Percentiles rank a stretch among this genome's conserved stretches.
These are phyloP conservation scores for Penicillium verhagenii DNA, from an alignment of 495 filamentous ascomycete genomes.

Conservation along the genomic window DNA sequence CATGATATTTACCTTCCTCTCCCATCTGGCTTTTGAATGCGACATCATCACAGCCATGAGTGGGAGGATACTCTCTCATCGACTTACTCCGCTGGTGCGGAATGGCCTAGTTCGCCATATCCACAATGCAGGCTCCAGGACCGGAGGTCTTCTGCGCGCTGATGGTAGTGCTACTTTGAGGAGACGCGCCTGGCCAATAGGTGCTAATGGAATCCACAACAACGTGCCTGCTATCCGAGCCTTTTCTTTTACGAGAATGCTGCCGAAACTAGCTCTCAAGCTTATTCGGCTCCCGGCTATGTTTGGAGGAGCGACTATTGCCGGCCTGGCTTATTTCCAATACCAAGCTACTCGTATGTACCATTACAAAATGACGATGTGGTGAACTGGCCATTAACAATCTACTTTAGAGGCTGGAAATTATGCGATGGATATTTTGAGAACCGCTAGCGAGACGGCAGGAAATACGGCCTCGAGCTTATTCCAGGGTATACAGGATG, in stretches of 20 bases:
- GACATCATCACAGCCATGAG: constrained; percentile 60
- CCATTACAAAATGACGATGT: background rate
- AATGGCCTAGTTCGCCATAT: constrained; percentile 65
- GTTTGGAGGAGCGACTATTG: constrained; percentile 85
- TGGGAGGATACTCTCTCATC: constrained; percentile 75
- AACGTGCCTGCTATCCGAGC: constrained; percentile 75
- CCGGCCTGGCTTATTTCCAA: constrained; percentile 85
- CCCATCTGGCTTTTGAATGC: constrained; percentile 35
- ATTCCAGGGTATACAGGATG: constrained; percentile 66
- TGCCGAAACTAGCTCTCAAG: constrained; percentile 89
- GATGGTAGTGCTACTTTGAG: constrained; percentile 60
- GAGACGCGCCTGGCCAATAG: constrained; percentile 69
- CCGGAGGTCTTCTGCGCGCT: constrained; percentile 68
- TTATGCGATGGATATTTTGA: constrained; percentile 80
- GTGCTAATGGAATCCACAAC: constrained; percentile 77
- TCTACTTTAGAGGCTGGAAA: constrained; percentile 71
- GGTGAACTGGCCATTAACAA: constrained; percentile 24
- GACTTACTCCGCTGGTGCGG: constrained; percentile 64
- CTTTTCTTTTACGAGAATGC: constrained; percentile 78
- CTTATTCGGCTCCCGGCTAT: constrained; percentile 83
- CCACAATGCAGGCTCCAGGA: constrained; percentile 56
- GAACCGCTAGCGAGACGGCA: constrained; percentile 66
- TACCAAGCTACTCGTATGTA: constrained; percentile 89
- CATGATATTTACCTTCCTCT: constrained; percentile 12
- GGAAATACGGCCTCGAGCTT: constrained; percentile 61